phyloP scores from a whole-genome alignment of 2,329 filamentous ascomycete genomes.

The Trichophyton simii region DNA sequence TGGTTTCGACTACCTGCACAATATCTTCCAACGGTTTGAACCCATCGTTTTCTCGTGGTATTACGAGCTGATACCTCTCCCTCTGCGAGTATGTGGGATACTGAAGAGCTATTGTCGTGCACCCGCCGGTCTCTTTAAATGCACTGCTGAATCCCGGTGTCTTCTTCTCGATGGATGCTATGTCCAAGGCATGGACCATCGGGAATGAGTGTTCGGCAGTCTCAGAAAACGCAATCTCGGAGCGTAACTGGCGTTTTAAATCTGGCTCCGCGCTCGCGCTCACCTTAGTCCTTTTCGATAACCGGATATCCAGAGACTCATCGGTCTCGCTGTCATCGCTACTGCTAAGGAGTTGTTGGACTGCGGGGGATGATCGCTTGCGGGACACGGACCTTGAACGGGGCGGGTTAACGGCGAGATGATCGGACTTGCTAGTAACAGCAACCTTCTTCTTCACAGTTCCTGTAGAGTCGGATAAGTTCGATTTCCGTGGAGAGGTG shows the following conservation, averaged over 20 bases:
- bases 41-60: constrained; percentile 66
- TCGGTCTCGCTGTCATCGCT: constrained; percentile 33
- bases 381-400: constrained; percentile 17
- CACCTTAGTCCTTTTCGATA: constrained; percentile 32
- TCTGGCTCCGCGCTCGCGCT: constrained; percentile 34
- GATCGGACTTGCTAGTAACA: not conserved
- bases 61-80: constrained; percentile 67
- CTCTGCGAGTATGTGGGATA: constrained; percentile 64
- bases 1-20: constrained; percentile 53
- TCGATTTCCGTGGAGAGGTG: constrained; percentile 1
- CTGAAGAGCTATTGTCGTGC: constrained; percentile 53
- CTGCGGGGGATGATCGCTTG: constrained; percentile 27
- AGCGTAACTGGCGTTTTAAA: constrained; percentile 33
- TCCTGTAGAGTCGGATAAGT: not conserved
- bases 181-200: constrained; percentile 40
- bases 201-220: constrained; percentile 26
- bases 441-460: not conserved
- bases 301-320: constrained; percentile 24
- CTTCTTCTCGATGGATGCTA: constrained; percentile 30
- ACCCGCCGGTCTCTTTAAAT: constrained; percentile 32
- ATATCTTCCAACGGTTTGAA: constrained; percentile 56
- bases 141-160: constrained; percentile 41
- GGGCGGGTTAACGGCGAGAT: not conserved
- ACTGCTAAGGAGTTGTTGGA: constrained; percentile 26
- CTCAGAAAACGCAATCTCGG: constrained; percentile 34